A percentile compares a stretch with the other conserved stretches of the same genome.
Evolutionary conservation across 495 filamentous ascomycete genomes (phyloP).

Genomic region (Entonaema liquescens): DNA sequence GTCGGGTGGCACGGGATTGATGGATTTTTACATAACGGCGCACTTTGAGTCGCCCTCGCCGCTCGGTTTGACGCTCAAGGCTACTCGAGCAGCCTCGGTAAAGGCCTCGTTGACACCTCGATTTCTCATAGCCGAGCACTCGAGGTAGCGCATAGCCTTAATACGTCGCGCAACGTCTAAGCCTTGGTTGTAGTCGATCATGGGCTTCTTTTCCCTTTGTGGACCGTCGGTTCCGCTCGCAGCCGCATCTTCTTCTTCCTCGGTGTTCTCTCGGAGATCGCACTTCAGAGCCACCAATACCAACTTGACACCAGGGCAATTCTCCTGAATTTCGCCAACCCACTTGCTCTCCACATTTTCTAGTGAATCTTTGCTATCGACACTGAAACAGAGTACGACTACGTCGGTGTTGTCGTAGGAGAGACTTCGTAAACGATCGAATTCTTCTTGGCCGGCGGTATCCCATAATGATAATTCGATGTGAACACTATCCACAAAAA

Average conservation of each 20-base stretch:
- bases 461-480: constrained; percentile 98
- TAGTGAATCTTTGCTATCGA: constrained; percentile 93
- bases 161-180: constrained; percentile 93
- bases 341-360: constrained; percentile 99
- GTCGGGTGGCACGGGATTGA: neutral
- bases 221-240: constrained; percentile 45
- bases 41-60: constrained; percentile 76
- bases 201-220: constrained; percentile 68
- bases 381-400: constrained; percentile 98
- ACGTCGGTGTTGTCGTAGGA: constrained; percentile 95
- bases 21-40: constrained; percentile 59
- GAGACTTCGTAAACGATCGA: constrained; percentile 92
- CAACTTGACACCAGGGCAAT: constrained; percentile 92
- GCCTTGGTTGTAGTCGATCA: constrained; percentile 92
- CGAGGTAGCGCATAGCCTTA: constrained; percentile 88
- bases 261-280: constrained; percentile 79
- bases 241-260: constrained; percentile 63
- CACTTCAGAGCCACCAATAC: constrained; percentile 98
- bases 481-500: constrained; percentile 95
- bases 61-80: constrained; percentile 87
- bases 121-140: constrained; percentile 98
- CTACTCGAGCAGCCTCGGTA: constrained; percentile 97
- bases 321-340: constrained; percentile 97
- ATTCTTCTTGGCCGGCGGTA: constrained; percentile 98
- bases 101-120: constrained; percentile 98